Conservation (phyloP, 805 yeast species). For the Suhomyces kilbournensis region DNA sequence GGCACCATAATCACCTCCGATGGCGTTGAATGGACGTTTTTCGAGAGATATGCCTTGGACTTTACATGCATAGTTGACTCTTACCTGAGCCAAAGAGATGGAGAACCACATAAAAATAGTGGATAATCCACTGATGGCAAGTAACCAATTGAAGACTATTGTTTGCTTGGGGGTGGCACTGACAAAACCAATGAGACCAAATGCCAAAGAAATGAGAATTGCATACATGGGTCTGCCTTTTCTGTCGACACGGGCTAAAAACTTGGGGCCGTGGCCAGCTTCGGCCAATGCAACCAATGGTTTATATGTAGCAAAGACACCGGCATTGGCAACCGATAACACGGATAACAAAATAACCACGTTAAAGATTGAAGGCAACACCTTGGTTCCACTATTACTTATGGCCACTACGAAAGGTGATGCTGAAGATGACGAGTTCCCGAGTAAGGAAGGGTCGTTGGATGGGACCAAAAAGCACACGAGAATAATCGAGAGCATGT, state of each 20-base stretch:
- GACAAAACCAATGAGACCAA: conserved; percentile 60
- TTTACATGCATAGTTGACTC: conserved; percentile 57
- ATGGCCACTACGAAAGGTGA: conserved; percentile 42
- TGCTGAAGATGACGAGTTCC: conserved; percentile 22
- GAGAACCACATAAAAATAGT: conserved; percentile 81
- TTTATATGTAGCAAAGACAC: conserved; percentile 35
- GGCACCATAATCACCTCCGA: conserved; percentile 38
- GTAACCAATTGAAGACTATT: conserved; percentile 67
- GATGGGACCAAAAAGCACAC: conserved; percentile 56
- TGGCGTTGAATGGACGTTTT: conserved; percentile 32
- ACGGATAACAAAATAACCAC: conserved; percentile 33
- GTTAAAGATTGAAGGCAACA: conserved; percentile 31
- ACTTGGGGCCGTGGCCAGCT: conserved; percentile 59
- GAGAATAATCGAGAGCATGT: conserved; percentile 45
- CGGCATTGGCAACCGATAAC: conserved; percentile 34
- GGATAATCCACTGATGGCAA: conserved; percentile 73
- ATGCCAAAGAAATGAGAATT: conserved; percentile 45
- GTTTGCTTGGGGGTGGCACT: conserved; percentile 57
- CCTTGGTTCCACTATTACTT: conserved; percentile 26
- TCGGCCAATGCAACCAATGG: conserved; percentile 64
- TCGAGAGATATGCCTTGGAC: conserved; percentile 45
- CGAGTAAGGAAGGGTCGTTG: conserved; percentile 27
- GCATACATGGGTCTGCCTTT: conserved; percentile 77
- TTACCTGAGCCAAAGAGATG: conserved; percentile 61
- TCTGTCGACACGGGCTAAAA: conserved; percentile 66